These are phyloP conservation scores for Yarrowia keelungensis DNA, from an alignment of 805 yeast species.

Conservation along the genomic window DNA sequence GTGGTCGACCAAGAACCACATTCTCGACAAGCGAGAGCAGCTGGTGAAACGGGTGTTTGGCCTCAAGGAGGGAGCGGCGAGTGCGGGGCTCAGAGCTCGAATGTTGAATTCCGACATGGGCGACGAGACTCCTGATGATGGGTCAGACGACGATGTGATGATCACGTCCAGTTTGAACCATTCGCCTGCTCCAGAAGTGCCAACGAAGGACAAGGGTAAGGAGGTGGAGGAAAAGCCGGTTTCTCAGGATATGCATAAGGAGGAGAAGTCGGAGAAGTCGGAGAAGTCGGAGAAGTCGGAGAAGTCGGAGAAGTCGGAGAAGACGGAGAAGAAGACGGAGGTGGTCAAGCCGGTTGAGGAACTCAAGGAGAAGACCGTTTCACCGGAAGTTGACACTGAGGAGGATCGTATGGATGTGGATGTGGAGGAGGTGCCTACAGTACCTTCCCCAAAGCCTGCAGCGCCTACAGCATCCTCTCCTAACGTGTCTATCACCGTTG, in stretches of 20 bases:
- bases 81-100: background rate
- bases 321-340: too few relatives aligned
- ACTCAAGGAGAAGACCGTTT: background rate
- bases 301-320: too few relatives aligned
- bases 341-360: background rate
- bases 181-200: background rate
- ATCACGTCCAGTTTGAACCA: constrained; percentile 23
- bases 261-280: too few relatives aligned
- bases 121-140: background rate
- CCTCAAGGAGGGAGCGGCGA: background rate
- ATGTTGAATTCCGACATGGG: constrained; percentile 8
- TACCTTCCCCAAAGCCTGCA: too few relatives aligned
- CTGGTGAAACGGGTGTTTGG: constrained; percentile 14
- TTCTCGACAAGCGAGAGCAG: constrained; percentile 6
- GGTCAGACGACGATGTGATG: constrained; percentile 9
- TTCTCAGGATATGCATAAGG: background rate
- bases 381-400: too few relatives aligned
- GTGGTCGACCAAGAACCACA: constrained; percentile 21
- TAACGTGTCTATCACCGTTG: background rate
- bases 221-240: too few relatives aligned
- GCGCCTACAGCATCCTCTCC: background rate
- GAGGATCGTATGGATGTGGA: background rate
- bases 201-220: background rate
- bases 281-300: too few relatives aligned
- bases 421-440: background rate